Base-by-base conservation (phyloP, 163 green algal species). In the Scenedesmus sp. region DNA sequence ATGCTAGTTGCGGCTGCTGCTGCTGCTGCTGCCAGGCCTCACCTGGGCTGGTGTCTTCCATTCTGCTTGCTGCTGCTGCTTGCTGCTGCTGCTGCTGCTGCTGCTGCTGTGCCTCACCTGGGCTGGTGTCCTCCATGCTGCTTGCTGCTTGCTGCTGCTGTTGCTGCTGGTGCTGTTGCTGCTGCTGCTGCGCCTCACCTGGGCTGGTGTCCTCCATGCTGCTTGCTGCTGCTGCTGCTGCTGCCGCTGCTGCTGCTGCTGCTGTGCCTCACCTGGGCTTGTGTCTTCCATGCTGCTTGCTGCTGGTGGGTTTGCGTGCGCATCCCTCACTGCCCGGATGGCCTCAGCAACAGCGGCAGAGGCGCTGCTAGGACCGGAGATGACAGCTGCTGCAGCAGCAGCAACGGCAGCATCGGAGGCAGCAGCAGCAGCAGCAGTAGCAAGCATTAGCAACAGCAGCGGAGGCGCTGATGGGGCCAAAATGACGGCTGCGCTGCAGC, bases 341-440 rank as follows among this genome's bases (percentile, higher is more conserved):
- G 88, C 88, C 52, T 34, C 60, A 46, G 88, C 82, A 15, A 92
- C 90, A 64, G 90, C 84, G 46, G 82, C 89, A 83, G 84, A 90
- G 15, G 84, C 89, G 13, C 66, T 70, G 73, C 60, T 92, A 8
- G 84, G 82, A 15, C 89, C 57, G 0, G 74, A 87, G 16, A 90
- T 87, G 87, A 34, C 74, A 15, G 60, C 87, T 76, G 70, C 67
- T 62, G 26, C 62, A 34, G 86, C 46, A 67, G 82, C 84, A 34
- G 84, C 57, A 67, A 55, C 84, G 15, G 84, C 57, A 59, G 57
- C 10, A 55, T n/a, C 0, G 4, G 57, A 66, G 54, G 34, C 9
- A 67, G 6, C 9, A n/a, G 4, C n/a, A 54, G 23, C n/a, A 56
- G n/a, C 70, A 81, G n/a, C 3, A 54, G 70, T 18, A 9, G n/a